phyloP scores from a whole-genome alignment of 768 basidiomycete genomes.

The Boletus sp. region DNA sequence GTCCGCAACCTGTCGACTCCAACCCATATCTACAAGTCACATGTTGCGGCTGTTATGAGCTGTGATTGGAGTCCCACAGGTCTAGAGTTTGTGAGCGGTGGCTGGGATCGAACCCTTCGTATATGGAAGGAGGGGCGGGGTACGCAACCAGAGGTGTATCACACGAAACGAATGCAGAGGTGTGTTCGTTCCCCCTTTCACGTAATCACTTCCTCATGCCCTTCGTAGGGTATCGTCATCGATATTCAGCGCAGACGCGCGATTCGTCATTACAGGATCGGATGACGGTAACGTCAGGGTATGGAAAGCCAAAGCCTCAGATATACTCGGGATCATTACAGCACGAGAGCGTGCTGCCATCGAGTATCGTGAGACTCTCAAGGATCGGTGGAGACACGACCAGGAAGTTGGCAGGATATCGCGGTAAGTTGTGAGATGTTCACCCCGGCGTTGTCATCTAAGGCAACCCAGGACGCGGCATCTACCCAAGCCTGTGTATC shows the following conservation, averaged over 20 bases:
- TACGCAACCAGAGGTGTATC: conserved; percentile 83
- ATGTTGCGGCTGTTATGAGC: conserved; percentile 94
- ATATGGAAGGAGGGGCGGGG: conserved; percentile 91
- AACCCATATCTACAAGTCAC: conserved; percentile 93
- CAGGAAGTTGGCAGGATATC: conserved; percentile 75
- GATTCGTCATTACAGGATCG: conserved; percentile 87
- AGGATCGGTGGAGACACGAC: conserved; percentile 87
- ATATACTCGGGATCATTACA: conserved; percentile 88
- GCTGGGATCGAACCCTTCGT: conserved; percentile 92
- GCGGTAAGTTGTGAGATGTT: conserved; percentile 48
- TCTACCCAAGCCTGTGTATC: conserved; percentile 88
- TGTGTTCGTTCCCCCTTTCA: conserved; percentile 26
- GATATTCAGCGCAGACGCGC: conserved; percentile 83
- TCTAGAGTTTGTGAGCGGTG: conserved; percentile 91
- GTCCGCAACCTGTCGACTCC: conserved; percentile 79
- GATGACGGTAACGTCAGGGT: conserved; percentile 94
- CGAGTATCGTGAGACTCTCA: conserved; percentile 87
- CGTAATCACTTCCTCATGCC: not conserved
- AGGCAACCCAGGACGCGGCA: conserved; percentile 58
- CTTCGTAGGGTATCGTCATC: conserved; percentile 75
- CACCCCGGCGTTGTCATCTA: conserved; percentile 1
- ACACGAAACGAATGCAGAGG: conserved; percentile 99
- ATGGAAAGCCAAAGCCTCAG: conserved; percentile 92
- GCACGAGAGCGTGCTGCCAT: conserved; percentile 87
- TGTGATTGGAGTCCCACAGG: conserved; percentile 99